A percentile compares a stretch with the other conserved stretches of the same genome.
Evolutionary conservation across 805 yeast genomes (phyloP).

Genomic region (Scheffersomyces stipitis): DNA sequence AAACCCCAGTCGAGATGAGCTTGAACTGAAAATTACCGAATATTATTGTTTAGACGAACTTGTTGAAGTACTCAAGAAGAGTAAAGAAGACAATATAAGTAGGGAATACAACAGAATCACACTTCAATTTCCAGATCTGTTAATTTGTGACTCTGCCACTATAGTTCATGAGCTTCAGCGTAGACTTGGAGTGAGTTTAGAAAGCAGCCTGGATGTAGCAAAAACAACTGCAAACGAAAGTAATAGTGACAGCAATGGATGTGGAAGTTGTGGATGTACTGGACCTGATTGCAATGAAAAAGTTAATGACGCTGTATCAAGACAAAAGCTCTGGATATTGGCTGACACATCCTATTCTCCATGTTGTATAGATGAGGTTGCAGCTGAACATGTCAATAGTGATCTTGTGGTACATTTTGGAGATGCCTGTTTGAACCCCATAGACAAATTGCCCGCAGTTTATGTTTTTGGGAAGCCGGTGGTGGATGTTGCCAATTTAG

Average conservation of each 20-base stretch:
- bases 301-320: background rate
- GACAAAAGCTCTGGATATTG: conserved; percentile 64
- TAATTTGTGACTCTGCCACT: conserved; percentile 76
- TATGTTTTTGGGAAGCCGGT: conserved; percentile 76
- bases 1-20: conserved; percentile 20
- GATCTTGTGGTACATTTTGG: conserved; percentile 92
- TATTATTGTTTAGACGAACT: conserved; percentile 59
- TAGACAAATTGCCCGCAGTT: conserved; percentile 68
- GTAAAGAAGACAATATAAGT: conserved; percentile 17
- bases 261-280: background rate
- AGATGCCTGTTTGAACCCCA: conserved; percentile 86
- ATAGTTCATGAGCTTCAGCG: conserved; percentile 57
- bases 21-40: conserved; percentile 35
- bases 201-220: background rate
- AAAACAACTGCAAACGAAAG: background rate
- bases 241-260: too few relatives aligned
- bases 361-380: conserved; percentile 96
- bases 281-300: background rate
- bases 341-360: conserved; percentile 96
- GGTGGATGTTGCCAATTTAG: conserved; percentile 43
- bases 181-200: conserved; percentile 17
- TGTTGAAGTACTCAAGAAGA: conserved; percentile 32
- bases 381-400: conserved; percentile 87
- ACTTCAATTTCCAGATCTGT: conserved; percentile 83
- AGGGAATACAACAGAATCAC: conserved; percentile 56